Percentiles rank a stretch among this genome's conserved stretches.
phyloP scores from a whole-genome alignment of 1,139 yeast genomes.

The Candida sp. region DNA sequence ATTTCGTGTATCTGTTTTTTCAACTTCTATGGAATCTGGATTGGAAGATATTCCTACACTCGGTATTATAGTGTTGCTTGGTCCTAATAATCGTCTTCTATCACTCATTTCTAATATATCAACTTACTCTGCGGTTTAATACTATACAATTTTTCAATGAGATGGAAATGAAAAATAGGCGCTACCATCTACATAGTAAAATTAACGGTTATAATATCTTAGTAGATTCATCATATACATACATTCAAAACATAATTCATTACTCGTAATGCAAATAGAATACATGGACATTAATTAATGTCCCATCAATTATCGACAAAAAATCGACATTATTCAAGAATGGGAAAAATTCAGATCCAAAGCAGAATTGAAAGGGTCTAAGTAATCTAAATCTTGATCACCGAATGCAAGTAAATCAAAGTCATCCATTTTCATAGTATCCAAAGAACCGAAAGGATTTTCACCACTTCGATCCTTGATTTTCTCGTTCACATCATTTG shows the following conservation, averaged over 20 bases:
- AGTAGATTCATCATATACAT: no score
- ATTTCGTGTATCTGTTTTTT: conserved; percentile 1
- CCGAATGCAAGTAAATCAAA: conserved; percentile 16
- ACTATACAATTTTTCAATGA: background rate
- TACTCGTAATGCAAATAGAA: no score
- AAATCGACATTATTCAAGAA: no score
- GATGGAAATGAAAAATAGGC: background rate
- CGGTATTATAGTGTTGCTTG: conserved; percentile 54
- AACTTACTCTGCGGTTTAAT: background rate
- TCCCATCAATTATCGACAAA: no score
- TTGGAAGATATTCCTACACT: conserved; percentile 16
- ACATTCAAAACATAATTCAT: no score
- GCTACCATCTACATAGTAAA: conserved; percentile 1
- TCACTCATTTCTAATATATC: conserved; percentile 32
- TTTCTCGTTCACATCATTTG: background rate
- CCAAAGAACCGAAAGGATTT: background rate
- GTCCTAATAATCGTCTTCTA: conserved; percentile 73
- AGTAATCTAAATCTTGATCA: conserved; percentile 17
- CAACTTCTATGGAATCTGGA: conserved; percentile 5
- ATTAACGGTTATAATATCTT: no score
- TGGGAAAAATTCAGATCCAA: conserved; percentile 1
- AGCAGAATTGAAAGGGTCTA: conserved; percentile 18
- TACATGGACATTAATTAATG: no score
- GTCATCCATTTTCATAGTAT: conserved; percentile 14
- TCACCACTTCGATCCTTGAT: conserved; percentile 3